Evolutionary conservation across 495 filamentous ascomycete species (phyloP), one percentile per base, ranked within the genome.

Genomic region (Saxispiralis lemnorum): DNA sequence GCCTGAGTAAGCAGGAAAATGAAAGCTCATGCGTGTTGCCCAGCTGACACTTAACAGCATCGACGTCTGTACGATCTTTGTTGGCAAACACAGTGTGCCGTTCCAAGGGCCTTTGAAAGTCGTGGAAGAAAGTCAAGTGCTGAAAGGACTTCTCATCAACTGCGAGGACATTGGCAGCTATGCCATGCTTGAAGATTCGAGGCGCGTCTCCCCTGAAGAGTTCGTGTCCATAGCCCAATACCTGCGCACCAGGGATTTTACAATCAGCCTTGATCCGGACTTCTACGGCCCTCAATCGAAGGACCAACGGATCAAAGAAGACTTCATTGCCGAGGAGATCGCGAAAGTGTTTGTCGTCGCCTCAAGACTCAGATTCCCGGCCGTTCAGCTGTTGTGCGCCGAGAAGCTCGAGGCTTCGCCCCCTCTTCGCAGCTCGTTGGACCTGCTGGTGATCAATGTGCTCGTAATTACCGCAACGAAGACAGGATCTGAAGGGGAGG

Each of bases 401-500:
- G 10, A 44, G n/a, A 50, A 50, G 28, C 38, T 50, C 21, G 36
- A 21, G 13, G 38, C 20, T 1, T 11, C 43, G 9, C 28, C 43
- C 32, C 46, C 39, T 7, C 34, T 33, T 9, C 1, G n/a, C 12
- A 10, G n/a, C n/a, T n/a, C 39, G 13, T 7, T 34, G 16, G 6
- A 15, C 7, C 16, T 48, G 13, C 31, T 48, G 11, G 18, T 43
- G 7, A 28, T 9, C 24, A 28, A 9, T 9, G 24, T 28, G 24
- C 24, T 28, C 9, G 24, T 28, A 4, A 9, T 28, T 4, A 9
- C 24, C 5, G 24, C 24, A 28, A 28, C 9, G 5, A 28, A 28
- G 9, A 28, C 24, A 28, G 24, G 24, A 4, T 28, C 9, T 28
- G 24, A 9, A 4, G n/a, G 4, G 24, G 24, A 28, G 24, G 9